phyloP scores from a whole-genome alignment of 2,329 filamentous ascomycete genomes.

The Calycina marina region DNA sequence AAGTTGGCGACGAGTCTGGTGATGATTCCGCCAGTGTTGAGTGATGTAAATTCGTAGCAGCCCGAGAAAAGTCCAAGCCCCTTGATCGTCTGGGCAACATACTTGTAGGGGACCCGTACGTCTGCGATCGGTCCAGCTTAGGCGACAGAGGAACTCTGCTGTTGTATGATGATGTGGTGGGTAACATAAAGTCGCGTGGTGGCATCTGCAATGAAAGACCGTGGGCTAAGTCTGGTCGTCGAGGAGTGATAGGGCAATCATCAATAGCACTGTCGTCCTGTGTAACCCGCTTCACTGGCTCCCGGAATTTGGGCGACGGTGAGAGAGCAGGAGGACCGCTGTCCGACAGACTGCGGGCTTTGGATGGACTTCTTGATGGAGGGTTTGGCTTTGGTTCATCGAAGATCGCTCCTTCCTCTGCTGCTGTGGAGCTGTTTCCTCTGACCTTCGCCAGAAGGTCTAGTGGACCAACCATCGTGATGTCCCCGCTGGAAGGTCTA shows the following conservation, averaged over 20 bases:
- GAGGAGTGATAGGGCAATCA: constrained; percentile 52
- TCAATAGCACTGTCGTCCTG: constrained; percentile 23
- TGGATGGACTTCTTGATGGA: constrained; percentile 19
- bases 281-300: constrained; percentile 18
- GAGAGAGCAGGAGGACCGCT: constrained; percentile 18
- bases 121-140: constrained; percentile 71
- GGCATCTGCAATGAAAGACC: constrained; percentile 61
- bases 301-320: constrained; percentile 22
- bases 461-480: no score
- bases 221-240: constrained; percentile 46
- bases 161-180: constrained; percentile 30
- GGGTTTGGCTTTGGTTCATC: no score
- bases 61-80: constrained; percentile 83
- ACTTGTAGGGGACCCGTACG: constrained; percentile 75
- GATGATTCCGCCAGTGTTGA: constrained; percentile 85
- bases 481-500: no score
- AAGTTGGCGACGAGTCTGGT: constrained; percentile 79
- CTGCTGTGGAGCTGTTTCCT: no score
- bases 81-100: constrained; percentile 79
- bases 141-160: constrained; percentile 63
- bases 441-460: no score
- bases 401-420: no score
- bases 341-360: constrained; percentile 21
- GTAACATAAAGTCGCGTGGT: constrained; percentile 30
- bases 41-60: constrained; percentile 88